A percentile compares a stretch with the other conserved stretches of the same genome.
These are phyloP conservation scores for Fusarium continuum DNA, from an alignment of 2,329 filamentous ascomycete species.

Conservation along the genomic window DNA sequence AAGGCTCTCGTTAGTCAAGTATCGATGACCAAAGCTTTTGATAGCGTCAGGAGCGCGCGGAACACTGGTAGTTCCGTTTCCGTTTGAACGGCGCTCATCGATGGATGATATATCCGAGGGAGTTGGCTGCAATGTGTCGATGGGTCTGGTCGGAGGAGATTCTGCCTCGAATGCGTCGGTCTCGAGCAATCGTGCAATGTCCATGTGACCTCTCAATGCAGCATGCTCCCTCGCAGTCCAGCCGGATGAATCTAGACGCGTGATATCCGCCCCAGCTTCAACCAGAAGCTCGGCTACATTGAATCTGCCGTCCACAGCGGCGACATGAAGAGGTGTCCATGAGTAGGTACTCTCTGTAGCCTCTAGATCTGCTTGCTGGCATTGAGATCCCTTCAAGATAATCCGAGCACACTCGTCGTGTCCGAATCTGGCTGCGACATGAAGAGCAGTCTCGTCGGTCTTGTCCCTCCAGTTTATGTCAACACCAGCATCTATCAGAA, in stretches of 20 bases:
- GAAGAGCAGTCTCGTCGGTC: constrained; percentile 88
- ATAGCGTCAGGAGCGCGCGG: constrained; percentile 76
- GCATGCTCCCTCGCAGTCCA: constrained; percentile 97
- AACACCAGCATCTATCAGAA: constrained; percentile 88
- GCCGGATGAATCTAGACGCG: constrained; percentile 82
- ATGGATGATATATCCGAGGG: constrained; percentile 65
- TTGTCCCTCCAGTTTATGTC: constrained; percentile 94
- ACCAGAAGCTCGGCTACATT: constrained; percentile 80
- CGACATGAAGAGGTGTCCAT: constrained; percentile 96
- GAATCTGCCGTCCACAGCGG: constrained; percentile 87
- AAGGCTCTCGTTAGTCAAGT: constrained; percentile 88
- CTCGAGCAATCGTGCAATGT: constrained; percentile 76
- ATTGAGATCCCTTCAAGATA: constrained; percentile 73
- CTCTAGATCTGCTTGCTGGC: constrained; percentile 80
- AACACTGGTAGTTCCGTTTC: constrained; percentile 56
- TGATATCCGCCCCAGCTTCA: constrained; percentile 78
- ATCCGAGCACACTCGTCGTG: constrained; percentile 82
- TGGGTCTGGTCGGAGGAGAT: constrained; percentile 25
- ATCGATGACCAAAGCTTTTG: constrained; percentile 96
- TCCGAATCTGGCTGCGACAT: constrained; percentile 89
- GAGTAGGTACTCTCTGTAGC: constrained; percentile 83
- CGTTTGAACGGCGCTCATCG: constrained; percentile 66
- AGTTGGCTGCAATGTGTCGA: constrained; percentile 35
- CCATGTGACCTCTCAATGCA: constrained; percentile 85
- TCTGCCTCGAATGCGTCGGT: constrained; percentile 54